These are phyloP conservation scores for Thalia dealbata DNA, from an alignment of 176 grass and related monocot genomes.

Conservation along the genomic window DNA sequence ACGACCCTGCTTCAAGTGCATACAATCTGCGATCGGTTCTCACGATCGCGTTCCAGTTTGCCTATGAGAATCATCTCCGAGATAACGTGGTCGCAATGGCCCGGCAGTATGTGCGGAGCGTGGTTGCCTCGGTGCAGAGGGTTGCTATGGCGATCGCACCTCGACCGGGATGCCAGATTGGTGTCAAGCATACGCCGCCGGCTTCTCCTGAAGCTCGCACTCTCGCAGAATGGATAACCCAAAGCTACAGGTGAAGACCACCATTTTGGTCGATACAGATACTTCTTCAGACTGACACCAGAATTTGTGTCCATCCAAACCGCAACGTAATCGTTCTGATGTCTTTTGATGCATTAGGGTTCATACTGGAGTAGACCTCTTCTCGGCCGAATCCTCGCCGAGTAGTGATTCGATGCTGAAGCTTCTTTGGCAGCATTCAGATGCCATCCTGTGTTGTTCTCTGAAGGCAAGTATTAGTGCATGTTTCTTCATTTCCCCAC, in stretches of 20 bases:
- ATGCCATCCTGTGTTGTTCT: conserved; percentile 78
- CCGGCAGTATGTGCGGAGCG: conserved; percentile 61
- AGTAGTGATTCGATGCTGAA: conserved; percentile 37
- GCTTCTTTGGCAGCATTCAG: conserved; percentile 70
- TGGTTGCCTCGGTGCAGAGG: conserved; percentile 79
- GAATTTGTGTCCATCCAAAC: no score
- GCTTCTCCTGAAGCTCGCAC: conserved; percentile 64
- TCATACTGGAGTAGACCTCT: conserved; percentile 58
- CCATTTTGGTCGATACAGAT: no score
- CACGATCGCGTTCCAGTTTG: conserved; percentile 89
- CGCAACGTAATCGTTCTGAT: neutral
- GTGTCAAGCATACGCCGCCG: conserved; percentile 42
- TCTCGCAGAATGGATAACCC: conserved; percentile 58
- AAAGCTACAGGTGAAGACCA: conserved; percentile 56
- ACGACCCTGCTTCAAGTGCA: neutral
- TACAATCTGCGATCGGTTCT: conserved; percentile 52
- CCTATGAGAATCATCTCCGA: conserved; percentile 69
- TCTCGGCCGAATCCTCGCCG: conserved; percentile 32
- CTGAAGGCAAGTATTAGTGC: conserved; percentile 37
- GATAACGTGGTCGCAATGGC: conserved; percentile 82
- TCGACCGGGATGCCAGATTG: conserved; percentile 33
- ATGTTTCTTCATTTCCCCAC: no score
- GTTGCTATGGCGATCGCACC: conserved; percentile 88
- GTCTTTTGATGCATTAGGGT: conserved; percentile 24
- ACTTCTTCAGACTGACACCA: no score